These are phyloP conservation scores for Telopea speciosissima DNA, from an alignment of 177 flowering plant species.

Conservation along the genomic window DNA sequence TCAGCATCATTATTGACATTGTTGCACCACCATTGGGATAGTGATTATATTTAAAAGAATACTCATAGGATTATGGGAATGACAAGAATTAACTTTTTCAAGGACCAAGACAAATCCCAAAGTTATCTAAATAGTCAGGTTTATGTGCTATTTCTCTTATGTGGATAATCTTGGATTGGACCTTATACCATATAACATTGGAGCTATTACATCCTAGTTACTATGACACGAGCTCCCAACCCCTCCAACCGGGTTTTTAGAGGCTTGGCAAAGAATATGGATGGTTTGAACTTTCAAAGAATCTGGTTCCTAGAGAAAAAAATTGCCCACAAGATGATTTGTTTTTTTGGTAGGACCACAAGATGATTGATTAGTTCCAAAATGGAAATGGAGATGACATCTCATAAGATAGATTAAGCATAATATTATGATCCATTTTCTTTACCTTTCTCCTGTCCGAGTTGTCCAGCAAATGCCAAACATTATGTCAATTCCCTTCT, in stretches of 20 bases:
- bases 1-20: no score
- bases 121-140: not conserved
- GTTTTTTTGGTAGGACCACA: no score
- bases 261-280: not conserved
- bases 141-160: not conserved
- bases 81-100: not conserved
- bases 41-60: not conserved
- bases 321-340: constrained; percentile 1
- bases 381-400: not conserved
- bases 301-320: not conserved
- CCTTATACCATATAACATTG: no score
- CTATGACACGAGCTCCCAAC: no score
- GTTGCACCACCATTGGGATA: no score
- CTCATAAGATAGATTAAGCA: not conserved
- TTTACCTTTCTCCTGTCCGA: not conserved
- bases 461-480: no score
- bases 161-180: not conserved
- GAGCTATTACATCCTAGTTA: no score
- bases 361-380: not conserved
- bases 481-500: not conserved
- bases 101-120: not conserved
- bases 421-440: not conserved
- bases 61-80: no score
- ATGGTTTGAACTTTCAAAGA: not conserved
- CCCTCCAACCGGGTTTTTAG: no score